Base-by-base conservation (phyloP, 305 asterid genomes). In the Fraxinus nigra region DNA sequence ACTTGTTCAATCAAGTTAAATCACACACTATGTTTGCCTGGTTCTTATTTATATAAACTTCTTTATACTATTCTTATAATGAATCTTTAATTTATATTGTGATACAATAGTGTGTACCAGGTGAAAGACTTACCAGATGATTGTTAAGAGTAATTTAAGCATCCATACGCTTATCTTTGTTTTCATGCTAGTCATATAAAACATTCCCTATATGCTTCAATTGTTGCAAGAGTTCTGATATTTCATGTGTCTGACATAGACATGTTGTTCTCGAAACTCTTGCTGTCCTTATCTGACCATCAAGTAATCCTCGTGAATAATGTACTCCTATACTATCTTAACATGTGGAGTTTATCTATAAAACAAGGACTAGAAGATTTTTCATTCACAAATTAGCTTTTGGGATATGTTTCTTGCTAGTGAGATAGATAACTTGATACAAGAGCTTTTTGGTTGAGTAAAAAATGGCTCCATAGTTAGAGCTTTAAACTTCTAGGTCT, bases 61-160 rank as follows among this genome's bases (percentile, higher is more conserved):
- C 34, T 69, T 69, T 69, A 16, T 69, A 13, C 3, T 69, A 28
- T 28, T 69, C 8, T 30, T 34, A 28, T 26, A 16, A 69, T 9
- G 38, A 26, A 69, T 69, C 75, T 69, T 13, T 69, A 69, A 3
- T 69, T 30, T 26, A 69, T 18, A 26, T 30, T 28, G 75, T 69
- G 73, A 32, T 70, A n/a, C 43, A 4, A 28, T 72, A 72, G 24
- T 6, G 26, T 33, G 24, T 72, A 33, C 33, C 46, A 33, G 14
- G 76, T 33, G 76, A 33, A 33, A 72, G 76, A 33, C 76, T 72
- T 72, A 72, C 46, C 46, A 33, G 46, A 33, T 72, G 46, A 72
- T 72, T 72, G 10, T n/a, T 32, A 38, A 34, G 76, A 72, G 76
- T 33, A 72, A 32, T 33, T 33, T 16, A 72, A 72, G 33, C 76